Evolutionary conservation across 805 yeast species (phyloP), one percentile per base, ranked within the genome.

Genomic region (Candida ulmi): DNA sequence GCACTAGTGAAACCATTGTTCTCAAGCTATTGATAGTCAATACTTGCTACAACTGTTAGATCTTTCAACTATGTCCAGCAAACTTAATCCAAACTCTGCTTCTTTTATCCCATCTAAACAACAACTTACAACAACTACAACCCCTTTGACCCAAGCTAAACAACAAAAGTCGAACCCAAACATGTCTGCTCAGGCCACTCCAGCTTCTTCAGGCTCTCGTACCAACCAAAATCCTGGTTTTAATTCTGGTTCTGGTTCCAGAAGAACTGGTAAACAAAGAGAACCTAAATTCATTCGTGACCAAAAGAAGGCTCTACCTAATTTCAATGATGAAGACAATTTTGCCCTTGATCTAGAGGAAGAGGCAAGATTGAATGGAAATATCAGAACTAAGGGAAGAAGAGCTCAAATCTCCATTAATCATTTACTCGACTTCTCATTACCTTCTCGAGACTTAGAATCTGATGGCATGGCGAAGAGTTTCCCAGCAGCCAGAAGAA

Each of bases 391-490:
- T 11, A 60, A 54, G 41, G 68, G 66, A 21, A 57, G 66, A 36
- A 66, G 66, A 50, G 71, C 70, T 19, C 71, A 63, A 45, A 62
- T 72, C 25, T 72, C 74, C 17, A 77, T 83, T 39, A 79, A 81
- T 48, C 90, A 84, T 60, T 62, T 84, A 40, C 57, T 84, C 34
- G 83, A 80, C 34, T 81, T 78, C 49, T 66, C 69, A 30, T 53
- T 72, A 15, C 74, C 77, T 8, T 70, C 68, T 40, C 54, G 66
- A 41, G 62, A 63, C 30, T 41, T 42, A 33, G 33, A 32, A 16
- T 36, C 39, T 19, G 35, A 46, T 30, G 3, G 21, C 29, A 25
- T 44, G 23, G 28, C 30, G 15, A 42, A 47, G 11, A 40, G 45
- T 17, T 48, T 49, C 37, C 40, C 33, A 11, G 31, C 33, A 9